A percentile compares a stretch with the other conserved stretches of the same genome.
Evolutionary conservation across 305 asterid genomes (phyloP).

Genomic region (Rubia tinctorum): DNA sequence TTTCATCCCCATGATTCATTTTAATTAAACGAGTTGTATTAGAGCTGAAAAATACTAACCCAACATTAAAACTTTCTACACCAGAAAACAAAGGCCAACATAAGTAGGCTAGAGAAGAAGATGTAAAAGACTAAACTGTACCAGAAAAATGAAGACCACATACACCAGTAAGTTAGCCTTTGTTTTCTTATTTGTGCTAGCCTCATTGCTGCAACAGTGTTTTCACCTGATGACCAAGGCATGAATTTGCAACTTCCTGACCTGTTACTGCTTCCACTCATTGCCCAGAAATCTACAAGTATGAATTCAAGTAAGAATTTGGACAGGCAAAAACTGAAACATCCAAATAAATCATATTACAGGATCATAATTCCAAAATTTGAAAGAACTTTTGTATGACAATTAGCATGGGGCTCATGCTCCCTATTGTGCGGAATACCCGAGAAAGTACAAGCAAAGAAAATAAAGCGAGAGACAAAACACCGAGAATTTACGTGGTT

Average conservation of each 20-base stretch:
- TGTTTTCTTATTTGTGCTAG: conserved; percentile 80
- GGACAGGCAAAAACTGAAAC: no score
- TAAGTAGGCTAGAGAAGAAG: no score
- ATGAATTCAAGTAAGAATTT: conserved; percentile 11
- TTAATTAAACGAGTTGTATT: no score
- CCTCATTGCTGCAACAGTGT: conserved; percentile 80
- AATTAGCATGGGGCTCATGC: conserved; percentile 43
- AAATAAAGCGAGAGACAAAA: no score
- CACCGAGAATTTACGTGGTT: no score
- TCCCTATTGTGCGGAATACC: no score
- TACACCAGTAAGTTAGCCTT: conserved; percentile 95
- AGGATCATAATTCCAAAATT: conserved; percentile 29
- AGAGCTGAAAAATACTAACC: no score
- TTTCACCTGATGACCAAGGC: conserved; percentile 93
- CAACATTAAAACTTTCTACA: no score
- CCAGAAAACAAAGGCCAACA: no score
- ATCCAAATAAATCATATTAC: no score
- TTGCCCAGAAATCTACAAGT: conserved; percentile 44
- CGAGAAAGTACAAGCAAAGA: no score
- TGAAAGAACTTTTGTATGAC: conserved; percentile 72
- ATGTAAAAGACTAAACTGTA: neutral
- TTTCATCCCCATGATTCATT: no score
- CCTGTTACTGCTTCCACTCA: conserved; percentile 34
- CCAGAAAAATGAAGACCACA: conserved; percentile 3
- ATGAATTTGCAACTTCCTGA: conserved; percentile 34